These are phyloP conservation scores for Epichloe glyceriae DNA, from an alignment of 2,329 filamentous ascomycete species.

Conservation along the genomic window DNA sequence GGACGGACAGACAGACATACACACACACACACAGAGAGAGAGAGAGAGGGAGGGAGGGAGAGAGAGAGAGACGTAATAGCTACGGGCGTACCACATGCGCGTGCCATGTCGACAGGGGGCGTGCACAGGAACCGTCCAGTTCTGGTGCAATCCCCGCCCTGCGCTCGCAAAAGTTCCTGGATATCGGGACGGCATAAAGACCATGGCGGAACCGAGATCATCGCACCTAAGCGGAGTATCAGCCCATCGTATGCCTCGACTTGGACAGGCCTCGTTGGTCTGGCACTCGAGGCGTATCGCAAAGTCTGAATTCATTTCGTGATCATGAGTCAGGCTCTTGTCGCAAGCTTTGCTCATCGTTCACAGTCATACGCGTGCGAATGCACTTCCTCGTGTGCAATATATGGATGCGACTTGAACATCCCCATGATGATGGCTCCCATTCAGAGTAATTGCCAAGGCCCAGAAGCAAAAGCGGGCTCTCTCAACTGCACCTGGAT, in stretches of 20 bases:
- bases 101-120: slow-evolving; percentile 2
- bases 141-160: slow-evolving; percentile 9
- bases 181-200: neutral
- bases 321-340: neutral
- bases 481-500: too few species aligned
- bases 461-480: too few species aligned
- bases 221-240: neutral
- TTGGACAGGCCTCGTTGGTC: neutral
- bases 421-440: too few species aligned
- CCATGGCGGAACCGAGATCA: neutral
- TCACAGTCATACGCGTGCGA: neutral
- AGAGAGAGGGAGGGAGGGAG: too few species aligned
- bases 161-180: slow-evolving; percentile 13
- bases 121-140: slow-evolving; percentile 3
- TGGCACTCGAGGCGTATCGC: neutral
- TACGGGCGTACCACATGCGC: too few species aligned
- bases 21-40: too few species aligned
- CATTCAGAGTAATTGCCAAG: too few species aligned
- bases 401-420: neutral
- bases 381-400: neutral
- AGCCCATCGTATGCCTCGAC: neutral
- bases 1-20: too few species aligned
- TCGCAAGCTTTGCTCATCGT: neutral
- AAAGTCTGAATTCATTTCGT: neutral
- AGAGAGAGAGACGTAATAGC: too few species aligned